phyloP scores from a whole-genome alignment of 2,329 filamentous ascomycete genomes.

The Pyrenophora seminiperda region DNA sequence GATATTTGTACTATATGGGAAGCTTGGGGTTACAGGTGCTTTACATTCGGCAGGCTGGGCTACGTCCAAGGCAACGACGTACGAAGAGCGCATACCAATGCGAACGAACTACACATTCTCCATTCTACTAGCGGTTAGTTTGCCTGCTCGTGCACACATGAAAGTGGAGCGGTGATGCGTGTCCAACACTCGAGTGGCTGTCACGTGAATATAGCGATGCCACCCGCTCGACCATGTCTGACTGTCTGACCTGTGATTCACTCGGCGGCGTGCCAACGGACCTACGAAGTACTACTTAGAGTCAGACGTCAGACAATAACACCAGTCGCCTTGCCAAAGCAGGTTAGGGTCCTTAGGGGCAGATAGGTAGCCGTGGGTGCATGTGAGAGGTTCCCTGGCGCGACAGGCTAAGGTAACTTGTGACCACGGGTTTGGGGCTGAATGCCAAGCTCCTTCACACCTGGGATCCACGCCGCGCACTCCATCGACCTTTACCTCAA shows the following conservation, averaged over 20 bases:
- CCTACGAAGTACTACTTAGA: neutral
- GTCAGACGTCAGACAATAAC: slow-evolving; percentile 22
- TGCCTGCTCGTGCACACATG: neutral
- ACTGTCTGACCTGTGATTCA: neutral
- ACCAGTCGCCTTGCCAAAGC: slow-evolving; percentile 4
- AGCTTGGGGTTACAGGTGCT: slow-evolving; percentile 23
- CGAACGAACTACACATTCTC: slow-evolving; percentile 32
- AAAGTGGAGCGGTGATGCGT: slow-evolving; percentile 2
- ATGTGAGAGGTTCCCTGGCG: slow-evolving; percentile 31
- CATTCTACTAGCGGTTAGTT: slow-evolving; percentile 17
- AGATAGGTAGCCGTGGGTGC: slow-evolving; percentile 15
- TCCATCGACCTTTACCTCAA: slow-evolving; percentile 23
- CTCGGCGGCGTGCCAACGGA: neutral
- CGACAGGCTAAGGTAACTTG: slow-evolving; percentile 26
- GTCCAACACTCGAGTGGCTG: slow-evolving; percentile 2
- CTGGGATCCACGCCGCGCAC: slow-evolving; percentile 25
- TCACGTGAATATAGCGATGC: slow-evolving; percentile 12
- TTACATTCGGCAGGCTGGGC: slow-evolving; percentile 20
- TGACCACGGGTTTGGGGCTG: slow-evolving; percentile 28
- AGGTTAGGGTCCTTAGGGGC: slow-evolving; percentile 27
- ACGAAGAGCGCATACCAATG: slow-evolving; percentile 14
- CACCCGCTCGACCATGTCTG: neutral
- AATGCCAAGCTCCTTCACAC: slow-evolving; percentile 28
- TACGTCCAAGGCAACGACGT: slow-evolving; percentile 25
- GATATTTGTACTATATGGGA: slow-evolving; percentile 39